A percentile compares a stretch with the other conserved stretches of the same genome.
Conservation (phyloP, 306 rosid genomes). For the Carpinus viminea region DNA sequence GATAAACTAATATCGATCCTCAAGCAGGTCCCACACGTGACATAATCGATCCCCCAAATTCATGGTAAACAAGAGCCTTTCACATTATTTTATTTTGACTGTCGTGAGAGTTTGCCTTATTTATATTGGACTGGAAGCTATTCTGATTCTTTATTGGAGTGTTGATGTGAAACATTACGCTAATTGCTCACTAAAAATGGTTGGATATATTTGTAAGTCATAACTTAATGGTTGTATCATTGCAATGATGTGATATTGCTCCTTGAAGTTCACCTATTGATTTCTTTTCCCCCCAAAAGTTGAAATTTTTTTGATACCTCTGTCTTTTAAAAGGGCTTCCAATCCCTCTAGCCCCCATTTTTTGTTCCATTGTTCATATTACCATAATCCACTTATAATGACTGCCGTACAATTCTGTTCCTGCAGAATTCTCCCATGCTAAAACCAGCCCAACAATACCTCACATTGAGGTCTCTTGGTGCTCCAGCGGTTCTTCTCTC, state of each 20-base stretch:
- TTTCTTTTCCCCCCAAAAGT: not conserved
- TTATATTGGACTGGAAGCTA: not conserved
- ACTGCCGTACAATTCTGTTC: not conserved
- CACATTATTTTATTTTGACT: not conserved
- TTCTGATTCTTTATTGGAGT: not conserved
- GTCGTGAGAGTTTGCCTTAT: not conserved
- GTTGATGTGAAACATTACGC: not conserved
- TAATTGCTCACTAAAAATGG: not conserved
- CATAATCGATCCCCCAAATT: not conserved
- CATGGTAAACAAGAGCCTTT: not conserved
- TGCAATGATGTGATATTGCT: not conserved
- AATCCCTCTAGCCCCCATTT: constrained; percentile 1
- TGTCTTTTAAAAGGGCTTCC: not conserved
- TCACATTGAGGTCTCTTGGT: constrained; percentile 85
- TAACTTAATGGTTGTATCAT: not conserved
- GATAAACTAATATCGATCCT: not conserved
- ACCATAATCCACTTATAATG: not conserved
- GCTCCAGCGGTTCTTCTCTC: constrained; percentile 99
- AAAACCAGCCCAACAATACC: constrained; percentile 68
- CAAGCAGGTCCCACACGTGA: not conserved
- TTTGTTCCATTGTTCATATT: constrained; percentile 10
- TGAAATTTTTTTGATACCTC: not conserved
- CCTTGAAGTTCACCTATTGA: not conserved
- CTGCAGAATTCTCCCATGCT: constrained; percentile 81
- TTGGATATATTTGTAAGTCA: not conserved